These are phyloP conservation scores for Dothidotthia symphoricarpi DNA, from an alignment of 2,329 filamentous ascomycete genomes.

Conservation along the genomic window DNA sequence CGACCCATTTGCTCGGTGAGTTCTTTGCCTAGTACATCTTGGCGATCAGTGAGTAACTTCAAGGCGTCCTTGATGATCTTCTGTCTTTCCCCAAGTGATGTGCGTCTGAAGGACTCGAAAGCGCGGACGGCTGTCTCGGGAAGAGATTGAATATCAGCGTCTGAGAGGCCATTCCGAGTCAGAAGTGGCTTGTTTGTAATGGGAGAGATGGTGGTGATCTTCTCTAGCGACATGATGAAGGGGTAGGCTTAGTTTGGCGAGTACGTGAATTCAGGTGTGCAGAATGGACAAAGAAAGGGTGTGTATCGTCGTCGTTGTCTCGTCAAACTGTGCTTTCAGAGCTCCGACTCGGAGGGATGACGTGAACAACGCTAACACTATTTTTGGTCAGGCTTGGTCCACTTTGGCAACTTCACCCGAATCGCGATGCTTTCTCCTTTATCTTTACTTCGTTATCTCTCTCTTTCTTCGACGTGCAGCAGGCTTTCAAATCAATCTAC, in stretches of 20 bases:
- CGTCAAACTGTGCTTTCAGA: constrained; percentile 8
- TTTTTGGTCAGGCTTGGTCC: neutral
- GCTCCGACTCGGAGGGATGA: constrained; percentile 15
- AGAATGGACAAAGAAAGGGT: constrained; percentile 10
- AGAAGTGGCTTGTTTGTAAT: constrained; percentile 82
- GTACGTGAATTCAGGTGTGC: constrained; percentile 18
- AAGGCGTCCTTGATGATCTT: constrained; percentile 79
- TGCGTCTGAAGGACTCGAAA: constrained; percentile 74
- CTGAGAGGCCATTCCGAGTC: constrained; percentile 71
- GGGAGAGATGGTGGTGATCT: constrained; percentile 79
- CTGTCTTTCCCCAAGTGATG: constrained; percentile 71
- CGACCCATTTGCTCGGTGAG: constrained; percentile 94
- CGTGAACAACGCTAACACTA: constrained; percentile 9
- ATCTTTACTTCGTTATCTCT: too few species aligned
- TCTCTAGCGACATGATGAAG: constrained; percentile 54
- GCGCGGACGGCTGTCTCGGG: constrained; percentile 70
- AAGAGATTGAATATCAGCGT: constrained; percentile 68
- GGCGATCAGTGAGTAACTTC: constrained; percentile 64
- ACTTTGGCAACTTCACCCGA: constrained; percentile 1
- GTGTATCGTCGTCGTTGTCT: constrained; percentile 6
- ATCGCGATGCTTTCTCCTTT: too few species aligned
- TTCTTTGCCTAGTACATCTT: constrained; percentile 79
- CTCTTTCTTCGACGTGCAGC: too few species aligned
- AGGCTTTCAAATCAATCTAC: too few species aligned
- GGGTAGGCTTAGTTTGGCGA: constrained; percentile 5